These are phyloP conservation scores for Erodium moschatum DNA, from an alignment of 441 rosid genomes.

Conservation along the genomic window DNA sequence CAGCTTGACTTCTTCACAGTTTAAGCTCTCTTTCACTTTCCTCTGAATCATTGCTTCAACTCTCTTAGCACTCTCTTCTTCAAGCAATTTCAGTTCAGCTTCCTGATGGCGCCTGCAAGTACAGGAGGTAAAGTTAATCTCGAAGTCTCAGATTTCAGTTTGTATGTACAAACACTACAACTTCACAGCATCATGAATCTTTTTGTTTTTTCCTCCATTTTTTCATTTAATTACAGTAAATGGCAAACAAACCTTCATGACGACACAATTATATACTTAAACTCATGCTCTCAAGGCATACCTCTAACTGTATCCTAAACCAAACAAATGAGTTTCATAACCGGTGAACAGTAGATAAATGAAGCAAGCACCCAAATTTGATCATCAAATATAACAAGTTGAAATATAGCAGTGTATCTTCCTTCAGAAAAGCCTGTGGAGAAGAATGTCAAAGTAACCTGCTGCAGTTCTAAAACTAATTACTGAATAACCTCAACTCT, in stretches of 20 bases:
- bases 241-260: slow-evolving; percentile 52
- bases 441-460: slow-evolving; percentile 58
- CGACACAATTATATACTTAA: slow-evolving; percentile 23
- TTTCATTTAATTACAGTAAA: slow-evolving; percentile 29
- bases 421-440: slow-evolving; percentile 84
- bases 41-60: slow-evolving; percentile 67
- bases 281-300: slow-evolving; percentile 63
- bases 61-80: slow-evolving; percentile 85
- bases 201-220: slow-evolving; percentile 17
- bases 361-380: slow-evolving; percentile 44
- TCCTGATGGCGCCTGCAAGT: slow-evolving; percentile 77
- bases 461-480: slow-evolving; percentile 54
- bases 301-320: slow-evolving; percentile 80
- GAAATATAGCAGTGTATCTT: slow-evolving; percentile 60
- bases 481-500: slow-evolving; percentile 32
- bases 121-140: slow-evolving; percentile 34
- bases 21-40: slow-evolving; percentile 76
- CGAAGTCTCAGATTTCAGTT: too few species aligned
- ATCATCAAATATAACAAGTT: slow-evolving; percentile 61
- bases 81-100: slow-evolving; percentile 75
- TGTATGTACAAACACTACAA: slow-evolving; percentile 18
- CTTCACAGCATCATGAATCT: slow-evolving; percentile 19
- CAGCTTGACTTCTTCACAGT: slow-evolving; percentile 53
- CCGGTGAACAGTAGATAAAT: slow-evolving; percentile 61
- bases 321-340: slow-evolving; percentile 65